Evolutionary conservation across 1,139 yeast species (phyloP).

Genomic region (Candida sojae): DNA sequence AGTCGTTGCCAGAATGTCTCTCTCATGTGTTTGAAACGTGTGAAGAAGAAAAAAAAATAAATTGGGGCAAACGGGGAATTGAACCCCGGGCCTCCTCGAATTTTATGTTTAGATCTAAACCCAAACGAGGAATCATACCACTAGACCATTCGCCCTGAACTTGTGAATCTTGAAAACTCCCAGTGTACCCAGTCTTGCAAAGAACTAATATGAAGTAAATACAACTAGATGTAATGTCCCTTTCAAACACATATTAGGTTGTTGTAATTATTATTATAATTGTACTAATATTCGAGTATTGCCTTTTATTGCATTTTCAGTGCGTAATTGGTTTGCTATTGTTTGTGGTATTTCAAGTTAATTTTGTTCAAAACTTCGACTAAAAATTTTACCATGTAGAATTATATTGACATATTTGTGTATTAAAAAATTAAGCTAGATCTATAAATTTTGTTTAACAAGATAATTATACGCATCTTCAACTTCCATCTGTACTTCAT

Average conservation of each 20-base stretch:
- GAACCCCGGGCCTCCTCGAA: constrained; percentile 28
- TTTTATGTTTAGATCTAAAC: constrained; percentile 17
- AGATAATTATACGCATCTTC: constrained; percentile 36
- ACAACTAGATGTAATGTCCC: too few species aligned
- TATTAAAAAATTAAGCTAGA: not conserved
- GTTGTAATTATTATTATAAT: too few species aligned
- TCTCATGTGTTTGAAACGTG: too few species aligned
- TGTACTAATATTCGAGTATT: too few species aligned
- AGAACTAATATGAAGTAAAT: too few species aligned
- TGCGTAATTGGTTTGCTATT: too few species aligned
- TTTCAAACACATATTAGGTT: too few species aligned
- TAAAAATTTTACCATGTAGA: too few species aligned
- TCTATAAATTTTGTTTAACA: constrained; percentile 3
- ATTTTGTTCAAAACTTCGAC: too few species aligned
- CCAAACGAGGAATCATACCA: constrained; percentile 58
- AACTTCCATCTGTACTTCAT: constrained; percentile 67
- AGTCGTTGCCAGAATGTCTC: too few species aligned
- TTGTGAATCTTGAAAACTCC: not conserved
- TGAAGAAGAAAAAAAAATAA: constrained; percentile 6
- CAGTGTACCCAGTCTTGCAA: not conserved
- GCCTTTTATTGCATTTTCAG: too few species aligned
- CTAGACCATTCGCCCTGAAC: constrained; percentile 35
- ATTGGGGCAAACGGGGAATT: constrained; percentile 25
- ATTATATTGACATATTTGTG: not conserved
- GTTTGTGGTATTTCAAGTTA: too few species aligned